Evolutionary conservation across 306 rosid species (phyloP).

Genomic region (Vigna nakashimae): DNA sequence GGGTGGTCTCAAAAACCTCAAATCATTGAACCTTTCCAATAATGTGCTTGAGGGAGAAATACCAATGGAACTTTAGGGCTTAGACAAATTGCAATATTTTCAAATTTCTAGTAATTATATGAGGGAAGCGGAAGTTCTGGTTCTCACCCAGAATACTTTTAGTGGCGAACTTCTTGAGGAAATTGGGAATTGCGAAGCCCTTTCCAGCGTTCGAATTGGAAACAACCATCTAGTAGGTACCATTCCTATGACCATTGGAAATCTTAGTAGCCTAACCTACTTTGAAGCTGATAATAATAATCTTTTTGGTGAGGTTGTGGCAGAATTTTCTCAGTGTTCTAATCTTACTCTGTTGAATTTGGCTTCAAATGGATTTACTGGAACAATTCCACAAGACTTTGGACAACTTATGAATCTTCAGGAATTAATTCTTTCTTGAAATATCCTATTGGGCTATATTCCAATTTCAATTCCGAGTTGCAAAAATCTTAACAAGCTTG

Average conservation of each 20-base stretch:
- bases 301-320: conserved; percentile 77
- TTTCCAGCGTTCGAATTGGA: conserved; percentile 56
- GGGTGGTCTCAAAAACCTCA: conserved; percentile 76
- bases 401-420: conserved; percentile 90
- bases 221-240: conserved; percentile 53
- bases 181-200: conserved; percentile 56
- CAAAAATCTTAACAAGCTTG: conserved; percentile 93
- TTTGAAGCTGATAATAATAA: conserved; percentile 91
- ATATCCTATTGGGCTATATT: conserved; percentile 80
- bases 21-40: conserved; percentile 79
- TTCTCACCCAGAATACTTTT: conserved; percentile 89
- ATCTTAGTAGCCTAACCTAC: conserved; percentile 92
- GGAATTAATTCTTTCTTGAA: conserved; percentile 91
- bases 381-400: conserved; percentile 74
- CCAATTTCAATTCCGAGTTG: conserved; percentile 78
- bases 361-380: conserved; percentile 90
- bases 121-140: conserved; percentile 81
- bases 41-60: conserved; percentile 80
- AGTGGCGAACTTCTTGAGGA: conserved; percentile 55
- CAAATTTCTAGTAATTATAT: conserved; percentile 83
- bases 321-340: conserved; percentile 76
- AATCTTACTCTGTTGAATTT: conserved; percentile 92
- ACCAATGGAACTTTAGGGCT: conserved; percentile 75
- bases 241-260: conserved; percentile 64
- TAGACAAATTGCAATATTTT: conserved; percentile 70